Percentiles rank a stretch among this genome's conserved stretches.
These are phyloP conservation scores for Aspergillus hortae DNA, from an alignment of 2,329 filamentous ascomycete species.

Conservation along the genomic window DNA sequence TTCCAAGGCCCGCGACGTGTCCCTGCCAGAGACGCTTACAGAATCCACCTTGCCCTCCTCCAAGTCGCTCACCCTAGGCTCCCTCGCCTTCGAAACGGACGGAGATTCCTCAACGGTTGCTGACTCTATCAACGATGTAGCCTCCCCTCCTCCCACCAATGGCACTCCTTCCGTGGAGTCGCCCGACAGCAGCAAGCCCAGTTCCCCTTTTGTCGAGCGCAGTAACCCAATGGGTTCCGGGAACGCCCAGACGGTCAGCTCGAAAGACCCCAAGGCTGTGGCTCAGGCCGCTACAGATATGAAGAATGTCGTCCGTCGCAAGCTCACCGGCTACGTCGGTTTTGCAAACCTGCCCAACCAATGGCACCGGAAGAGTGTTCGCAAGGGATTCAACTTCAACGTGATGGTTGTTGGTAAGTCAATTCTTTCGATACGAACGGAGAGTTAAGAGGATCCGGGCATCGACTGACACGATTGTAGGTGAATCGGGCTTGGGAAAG, in stretches of 20 bases:
- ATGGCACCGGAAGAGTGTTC: constrained; percentile 99
- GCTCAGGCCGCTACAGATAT: constrained; percentile 62
- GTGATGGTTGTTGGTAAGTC: constrained; percentile 98
- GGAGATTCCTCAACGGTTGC: constrained; percentile 13
- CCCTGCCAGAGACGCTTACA: constrained; percentile 8
- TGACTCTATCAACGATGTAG: constrained; percentile 25
- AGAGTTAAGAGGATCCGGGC: neutral
- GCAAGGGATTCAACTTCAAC: constrained; percentile 99
- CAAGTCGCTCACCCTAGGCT: constrained; percentile 7
- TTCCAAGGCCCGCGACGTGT: constrained; percentile 4
- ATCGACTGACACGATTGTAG: constrained; percentile 45
- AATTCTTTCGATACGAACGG: neutral
- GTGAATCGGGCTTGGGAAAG: constrained; percentile 98
- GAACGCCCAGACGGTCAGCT: constrained; percentile 58
- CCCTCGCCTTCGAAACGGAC: constrained; percentile 7
- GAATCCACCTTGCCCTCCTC: constrained; percentile 13
- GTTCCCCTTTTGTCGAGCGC: constrained; percentile 56
- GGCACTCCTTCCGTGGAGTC: constrained; percentile 34
- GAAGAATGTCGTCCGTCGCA: constrained; percentile 96
- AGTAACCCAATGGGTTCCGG: constrained; percentile 56
- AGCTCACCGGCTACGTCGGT: constrained; percentile 96
- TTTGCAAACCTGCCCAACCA: constrained; percentile 99
- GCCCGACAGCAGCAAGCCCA: constrained; percentile 47
- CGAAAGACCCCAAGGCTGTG: constrained; percentile 60
- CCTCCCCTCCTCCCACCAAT: constrained; percentile 32